Base-by-base conservation (phyloP, 768 basidiomycete genomes). In the Tricholoma flavovirens region DNA sequence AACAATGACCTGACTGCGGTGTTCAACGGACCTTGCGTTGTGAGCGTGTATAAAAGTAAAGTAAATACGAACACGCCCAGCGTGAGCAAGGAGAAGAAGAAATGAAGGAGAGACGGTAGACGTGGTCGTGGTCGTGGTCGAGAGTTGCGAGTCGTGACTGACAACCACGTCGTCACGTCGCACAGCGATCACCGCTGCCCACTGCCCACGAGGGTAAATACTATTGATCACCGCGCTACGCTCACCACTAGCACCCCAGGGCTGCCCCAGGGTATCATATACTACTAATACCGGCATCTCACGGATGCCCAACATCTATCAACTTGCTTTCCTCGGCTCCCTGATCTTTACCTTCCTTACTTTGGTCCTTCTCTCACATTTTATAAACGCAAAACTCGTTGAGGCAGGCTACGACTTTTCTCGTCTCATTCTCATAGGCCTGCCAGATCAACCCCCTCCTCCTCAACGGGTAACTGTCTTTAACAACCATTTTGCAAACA, bases 351-450 rank as follows among this genome's bases (percentile, higher is more conserved):
- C 79, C 49, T 77, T 85, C 59, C 30, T 67, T 30, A 19, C 71
- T 54, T 84, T 89, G 70, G 60, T 82, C 63, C 54, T 73, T 57
- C 54, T 75, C 64, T 70, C 75, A 54, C 71, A 69, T 62, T 73
- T 72, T 62, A 45, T 84, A 58, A 65, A 72, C 59, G 49, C 65
- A 17, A 73, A 63, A 55, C 83, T 89, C 61, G 63, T 64, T 6
- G 75, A 73, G 8, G 77, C 79, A 9, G 85, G 84, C 63, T 84
- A 81, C 77, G 73, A 83, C 72, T 43, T 83, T 55, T 73, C 79
- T 24, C 68, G 78, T 17, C 66, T 88, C 66, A 86, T 87, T 61
- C 83, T 88, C 66, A 66, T 85, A 49, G 86, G 86, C 55, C 74
- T 85, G 48, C 73, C 73, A 56, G 68, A 74, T 42, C n/a, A 29